Base-by-base conservation (phyloP, 2,329 filamentous ascomycete genomes). In the Zymoseptoria passerinii region DNA sequence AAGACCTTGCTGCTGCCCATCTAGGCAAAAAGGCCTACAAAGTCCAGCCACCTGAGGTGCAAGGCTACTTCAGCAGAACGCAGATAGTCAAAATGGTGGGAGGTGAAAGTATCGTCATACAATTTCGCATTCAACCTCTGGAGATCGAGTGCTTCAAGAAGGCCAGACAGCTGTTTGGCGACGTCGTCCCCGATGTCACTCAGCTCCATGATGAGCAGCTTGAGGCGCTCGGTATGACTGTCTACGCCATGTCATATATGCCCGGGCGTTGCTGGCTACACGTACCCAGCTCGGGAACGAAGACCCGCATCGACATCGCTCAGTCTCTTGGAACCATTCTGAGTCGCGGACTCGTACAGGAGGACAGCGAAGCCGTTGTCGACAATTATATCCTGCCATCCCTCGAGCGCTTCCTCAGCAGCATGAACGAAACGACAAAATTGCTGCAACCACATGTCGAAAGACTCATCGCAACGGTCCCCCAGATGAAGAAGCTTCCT, bases 61-160 rank as follows among this genome's bases (percentile, higher is more conserved):
- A 68, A 60, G 66, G 63, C 28, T 65, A 53, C 53, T 67, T 64
- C 48, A 68, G 64, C 53, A 64, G 57, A 40, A 68, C 66, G 18
- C 23, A 66, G 23, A 55, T 62, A n/a, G 61, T 67, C 18, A 65
- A 58, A 8, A 29, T 68, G 29, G 8, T 60, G n/a, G 52, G 61
- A 54, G 60, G 57, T 44, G 29, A 60, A 29, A 56, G 55, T 8
- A 53, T 63, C 29, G 56, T 67, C 48, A 65, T 68, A 7, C 64
- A 66, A 56, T 65, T 68, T 55, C 63, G 61, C 48, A 48, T 55
- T 20, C 57, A 65, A 57, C 57, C 57, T 27, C 52, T 68, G 6
- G 61, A 68, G 40, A 55, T 60, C 6, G 54, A 52, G 10, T 55
- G 60, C 28, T 67, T 65, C 56, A 29, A 60, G 28, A 7, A 23